Evolutionary conservation across 2,329 filamentous ascomycete genomes (phyloP).

Genomic region (Ophiostoma triangulosporum): DNA sequence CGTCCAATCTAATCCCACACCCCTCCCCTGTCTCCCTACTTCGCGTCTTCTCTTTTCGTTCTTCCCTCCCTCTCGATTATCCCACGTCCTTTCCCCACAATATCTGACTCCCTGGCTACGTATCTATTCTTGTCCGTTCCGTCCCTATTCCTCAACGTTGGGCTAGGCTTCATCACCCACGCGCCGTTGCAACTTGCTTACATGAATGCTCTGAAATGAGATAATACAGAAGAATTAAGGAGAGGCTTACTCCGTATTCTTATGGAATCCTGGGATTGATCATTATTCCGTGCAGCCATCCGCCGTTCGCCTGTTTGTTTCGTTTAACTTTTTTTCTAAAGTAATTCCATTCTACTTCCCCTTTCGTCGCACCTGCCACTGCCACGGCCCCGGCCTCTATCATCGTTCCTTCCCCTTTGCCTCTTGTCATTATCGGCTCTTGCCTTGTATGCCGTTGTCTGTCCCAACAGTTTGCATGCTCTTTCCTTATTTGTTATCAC

Average conservation of each 20-base stretch:
- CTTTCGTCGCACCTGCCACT: no score
- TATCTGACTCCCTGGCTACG: not conserved
- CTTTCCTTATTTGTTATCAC: not conserved
- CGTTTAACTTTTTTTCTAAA: no score
- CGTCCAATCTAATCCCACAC: not conserved
- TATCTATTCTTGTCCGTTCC: not conserved
- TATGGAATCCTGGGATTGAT: no score
- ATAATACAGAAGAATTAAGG: not conserved
- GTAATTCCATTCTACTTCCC: no score
- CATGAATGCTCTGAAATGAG: not conserved
- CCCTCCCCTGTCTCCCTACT: not conserved
- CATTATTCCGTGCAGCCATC: no score
- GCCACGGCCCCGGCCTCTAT: no score
- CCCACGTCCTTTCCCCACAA: not conserved
- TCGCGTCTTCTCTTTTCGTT: not conserved
- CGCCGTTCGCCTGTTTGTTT: no score
- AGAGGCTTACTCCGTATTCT: no score
- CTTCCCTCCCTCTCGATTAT: not conserved
- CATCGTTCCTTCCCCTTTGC: not conserved
- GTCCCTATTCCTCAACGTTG: not conserved
- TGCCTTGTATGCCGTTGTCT: not conserved
- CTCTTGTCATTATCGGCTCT: no score
- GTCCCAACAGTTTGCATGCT: not conserved
- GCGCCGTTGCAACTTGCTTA: not conserved
- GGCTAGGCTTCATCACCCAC: not conserved